Base-by-base conservation (phyloP, 179 eudicot species). In the Nepenthes alata region DNA sequence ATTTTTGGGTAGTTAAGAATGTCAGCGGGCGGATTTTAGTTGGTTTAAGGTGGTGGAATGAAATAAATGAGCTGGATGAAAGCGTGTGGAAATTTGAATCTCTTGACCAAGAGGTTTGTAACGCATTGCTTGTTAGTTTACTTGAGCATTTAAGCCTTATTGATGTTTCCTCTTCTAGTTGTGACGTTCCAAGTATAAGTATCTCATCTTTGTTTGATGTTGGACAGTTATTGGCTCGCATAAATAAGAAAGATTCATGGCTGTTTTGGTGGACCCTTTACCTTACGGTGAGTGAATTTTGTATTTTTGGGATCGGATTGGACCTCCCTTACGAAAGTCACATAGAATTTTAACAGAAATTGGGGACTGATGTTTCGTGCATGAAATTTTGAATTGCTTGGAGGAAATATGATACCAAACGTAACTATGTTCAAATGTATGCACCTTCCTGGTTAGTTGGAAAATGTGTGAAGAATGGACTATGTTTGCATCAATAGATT, bases 31-130 rank as follows among this genome's bases (percentile, higher is more conserved):
- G 98, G 11, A 89, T 91, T 65, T 78, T 91, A 65, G 98, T 91
- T 58, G 98, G 98, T 58, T 77, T 91, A 62, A 86, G 98, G 77
- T 91, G 98, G 98, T 91, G 98, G 98, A 91, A 91, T 84, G 98
- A 91, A 78, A 86, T 89, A 50, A 67, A 91, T 70, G 95, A 91
- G 34, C 67, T 81, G 53, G 96, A 95, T 64, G 98, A 89, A 71
- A 89, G 96, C 67, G 85, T 91, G 54, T 91, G 98, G 98, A 89
- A 78, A 67, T 91, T 84, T 81, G 98, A 91, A 72, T 88, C 95
- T 76, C 98, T 91, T 74, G 98, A 91, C 68, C 91, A 86, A 72
- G 98, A 91, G 95, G 98, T 91, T 52, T 68, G 85, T 76, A 34
- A 11, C 47, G 4, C 35, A 25, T 37, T 39, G 12, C 38, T 38